Evolutionary conservation across 768 basidiomycete species (phyloP).

Genomic region (Tylopilus vinaceipallidus): DNA sequence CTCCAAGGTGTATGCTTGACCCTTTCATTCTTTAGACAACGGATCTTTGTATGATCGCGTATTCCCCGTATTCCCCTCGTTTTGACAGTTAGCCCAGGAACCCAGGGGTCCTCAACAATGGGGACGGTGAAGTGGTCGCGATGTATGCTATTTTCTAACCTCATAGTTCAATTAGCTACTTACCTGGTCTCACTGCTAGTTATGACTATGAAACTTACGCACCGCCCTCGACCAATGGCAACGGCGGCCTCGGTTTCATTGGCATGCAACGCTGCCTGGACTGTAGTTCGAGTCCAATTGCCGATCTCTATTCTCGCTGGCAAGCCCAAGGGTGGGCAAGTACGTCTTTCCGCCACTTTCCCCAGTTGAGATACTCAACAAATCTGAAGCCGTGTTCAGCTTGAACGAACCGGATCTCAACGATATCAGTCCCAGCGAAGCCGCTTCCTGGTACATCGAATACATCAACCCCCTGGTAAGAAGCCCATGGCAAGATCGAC

Average conservation of each 20-base stretch:
- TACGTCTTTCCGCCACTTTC: slow-evolving; percentile 18
- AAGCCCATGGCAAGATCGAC: no score
- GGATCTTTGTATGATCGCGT: slow-evolving; percentile 26
- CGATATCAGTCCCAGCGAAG: slow-evolving; percentile 27
- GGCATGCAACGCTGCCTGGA: slow-evolving; percentile 40
- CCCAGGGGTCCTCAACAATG: slow-evolving; percentile 33
- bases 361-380: no score
- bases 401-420: slow-evolving; percentile 38
- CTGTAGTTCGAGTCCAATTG: slow-evolving; percentile 36
- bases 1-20: neutral
- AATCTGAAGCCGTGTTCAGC: slow-evolving; percentile 36
- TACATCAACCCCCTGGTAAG: slow-evolving; percentile 37
- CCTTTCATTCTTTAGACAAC: slow-evolving; percentile 21
- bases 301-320: slow-evolving; percentile 32
- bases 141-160: slow-evolving; percentile 24
- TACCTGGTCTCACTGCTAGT: slow-evolving; percentile 12
- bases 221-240: slow-evolving; percentile 35
- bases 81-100: slow-evolving; percentile 17
- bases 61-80: neutral
- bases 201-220: slow-evolving; percentile 39
- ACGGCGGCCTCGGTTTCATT: slow-evolving; percentile 37
- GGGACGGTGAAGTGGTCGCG: slow-evolving; percentile 33
- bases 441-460: slow-evolving; percentile 37
- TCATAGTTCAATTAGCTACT: neutral
- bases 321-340: slow-evolving; percentile 32